Conservation (phyloP, 345 rosid genomes). For the Moringa oleifera region DNA sequence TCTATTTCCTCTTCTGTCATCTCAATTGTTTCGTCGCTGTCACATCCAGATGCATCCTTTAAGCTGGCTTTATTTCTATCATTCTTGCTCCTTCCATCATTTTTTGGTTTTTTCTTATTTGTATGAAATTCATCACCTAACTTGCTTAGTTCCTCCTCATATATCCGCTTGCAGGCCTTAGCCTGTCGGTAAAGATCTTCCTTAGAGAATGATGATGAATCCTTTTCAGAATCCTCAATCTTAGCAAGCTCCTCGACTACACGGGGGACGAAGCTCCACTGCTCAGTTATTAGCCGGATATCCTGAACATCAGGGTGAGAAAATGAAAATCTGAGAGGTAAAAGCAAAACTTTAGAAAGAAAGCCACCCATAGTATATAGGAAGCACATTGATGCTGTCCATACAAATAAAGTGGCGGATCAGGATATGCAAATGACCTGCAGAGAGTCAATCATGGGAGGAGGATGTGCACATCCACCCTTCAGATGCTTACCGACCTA, state of each 20-base stretch:
- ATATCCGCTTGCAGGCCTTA: constrained; percentile 49
- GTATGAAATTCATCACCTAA: constrained; percentile 6
- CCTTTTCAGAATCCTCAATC: constrained; percentile 28
- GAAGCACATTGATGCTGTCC: neutral
- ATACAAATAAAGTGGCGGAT: no score
- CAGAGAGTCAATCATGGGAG: neutral
- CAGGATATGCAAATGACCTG: neutral
- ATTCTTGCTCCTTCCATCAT: constrained; percentile 11
- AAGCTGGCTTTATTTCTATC: constrained; percentile 17
- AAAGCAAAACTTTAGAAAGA: no score
- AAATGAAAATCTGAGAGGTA: no score
- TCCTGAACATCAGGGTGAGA: constrained; percentile 32
- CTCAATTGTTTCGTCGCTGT: constrained; percentile 84
- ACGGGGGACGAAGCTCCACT: constrained; percentile 86
- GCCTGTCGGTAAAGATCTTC: constrained; percentile 52
- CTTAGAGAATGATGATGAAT: constrained; percentile 29
- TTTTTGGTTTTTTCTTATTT: constrained; percentile 23
- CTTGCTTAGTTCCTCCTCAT: constrained; percentile 45
- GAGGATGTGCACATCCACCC: neutral
- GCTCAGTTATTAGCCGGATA: constrained; percentile 44
- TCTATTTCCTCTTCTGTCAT: constrained; percentile 92
- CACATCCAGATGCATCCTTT: constrained; percentile 31
- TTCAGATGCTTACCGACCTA: neutral
- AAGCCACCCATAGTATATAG: no score
- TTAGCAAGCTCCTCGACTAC: constrained; percentile 69